A percentile compares a stretch with the other conserved stretches of the same genome.
Evolutionary conservation across 2,329 filamentous ascomycete genomes (phyloP).

Genomic region (Colletotrichum limetticola): DNA sequence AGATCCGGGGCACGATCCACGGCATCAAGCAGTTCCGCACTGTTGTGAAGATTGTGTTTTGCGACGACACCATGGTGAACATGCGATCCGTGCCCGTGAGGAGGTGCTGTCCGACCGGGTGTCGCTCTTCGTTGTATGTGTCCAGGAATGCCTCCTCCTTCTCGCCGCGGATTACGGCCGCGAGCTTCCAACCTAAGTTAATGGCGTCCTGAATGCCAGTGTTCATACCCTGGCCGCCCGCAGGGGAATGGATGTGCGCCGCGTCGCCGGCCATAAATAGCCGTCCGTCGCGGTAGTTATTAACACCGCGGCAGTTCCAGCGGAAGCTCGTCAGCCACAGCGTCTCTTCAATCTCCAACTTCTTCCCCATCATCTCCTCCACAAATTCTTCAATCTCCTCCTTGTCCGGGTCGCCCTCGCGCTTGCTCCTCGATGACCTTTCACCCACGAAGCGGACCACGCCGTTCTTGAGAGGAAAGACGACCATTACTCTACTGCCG

Average conservation of each 20-base stretch:
- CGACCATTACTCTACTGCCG: constrained; percentile 46
- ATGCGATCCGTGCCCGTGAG: constrained; percentile 52
- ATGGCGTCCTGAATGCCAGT: constrained; percentile 48
- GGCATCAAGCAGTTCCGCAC: constrained; percentile 52
- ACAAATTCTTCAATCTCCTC: constrained; percentile 40
- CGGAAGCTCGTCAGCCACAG: constrained; percentile 57
- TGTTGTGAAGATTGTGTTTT: constrained; percentile 45
- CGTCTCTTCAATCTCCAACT: constrained; percentile 42
- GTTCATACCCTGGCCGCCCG: constrained; percentile 51
- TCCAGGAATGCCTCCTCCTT: constrained; percentile 52
- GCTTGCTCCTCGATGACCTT: constrained; percentile 18
- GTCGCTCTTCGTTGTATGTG: constrained; percentile 59
- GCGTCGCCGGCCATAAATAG: constrained; percentile 46
- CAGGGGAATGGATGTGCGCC: constrained; percentile 48
- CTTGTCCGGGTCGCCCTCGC: constrained; percentile 3
- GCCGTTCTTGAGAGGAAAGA: constrained; percentile 45
- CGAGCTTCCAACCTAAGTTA: constrained; percentile 49
- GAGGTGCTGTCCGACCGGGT: constrained; percentile 56
- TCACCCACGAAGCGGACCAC: constrained; percentile 42
- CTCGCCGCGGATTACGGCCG: constrained; percentile 32
- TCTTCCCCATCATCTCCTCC: constrained; percentile 42
- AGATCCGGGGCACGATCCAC: constrained; percentile 50
- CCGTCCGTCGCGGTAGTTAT: constrained; percentile 48
- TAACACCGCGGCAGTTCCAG: constrained; percentile 54
- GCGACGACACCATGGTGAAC: constrained; percentile 51